Evolutionary conservation across 345 rosid species (phyloP).

Genomic region (Nephelium lappaceum): DNA sequence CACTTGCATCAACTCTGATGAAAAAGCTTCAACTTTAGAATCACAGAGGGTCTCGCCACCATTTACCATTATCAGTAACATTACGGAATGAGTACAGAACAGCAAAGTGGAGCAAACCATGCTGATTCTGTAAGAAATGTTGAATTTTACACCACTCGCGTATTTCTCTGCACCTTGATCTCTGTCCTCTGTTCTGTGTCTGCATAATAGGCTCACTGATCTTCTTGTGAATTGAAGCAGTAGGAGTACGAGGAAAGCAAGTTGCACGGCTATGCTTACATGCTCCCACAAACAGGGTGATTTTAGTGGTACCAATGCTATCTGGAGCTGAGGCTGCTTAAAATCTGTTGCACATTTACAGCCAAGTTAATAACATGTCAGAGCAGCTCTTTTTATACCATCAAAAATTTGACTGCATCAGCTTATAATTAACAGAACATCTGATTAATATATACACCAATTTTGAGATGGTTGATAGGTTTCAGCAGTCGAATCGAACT

Average conservation of each 20-base stretch:
- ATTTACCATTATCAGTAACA: constrained; percentile 44
- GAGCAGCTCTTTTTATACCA: not conserved
- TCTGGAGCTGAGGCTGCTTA: constrained; percentile 26
- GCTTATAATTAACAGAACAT: not conserved
- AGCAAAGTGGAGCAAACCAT: constrained; percentile 44
- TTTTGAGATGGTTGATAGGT: not conserved
- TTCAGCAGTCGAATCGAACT: no score
- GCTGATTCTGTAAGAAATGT: constrained; percentile 47
- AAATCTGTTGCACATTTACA: constrained; percentile 34
- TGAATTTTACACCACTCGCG: constrained; percentile 31
- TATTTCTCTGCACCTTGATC: constrained; percentile 38
- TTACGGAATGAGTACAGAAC: constrained; percentile 48
- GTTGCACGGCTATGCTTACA: constrained; percentile 47
- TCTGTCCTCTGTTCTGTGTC: constrained; percentile 26
- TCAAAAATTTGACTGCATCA: not conserved
- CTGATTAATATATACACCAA: not conserved
- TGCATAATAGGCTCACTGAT: constrained; percentile 29
- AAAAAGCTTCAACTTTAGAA: constrained; percentile 41
- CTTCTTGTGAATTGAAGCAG: constrained; percentile 32
- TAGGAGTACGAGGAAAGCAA: constrained; percentile 53
- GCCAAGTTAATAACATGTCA: not conserved
- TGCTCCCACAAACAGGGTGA: constrained; percentile 64
- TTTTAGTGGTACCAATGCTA: constrained; percentile 41
- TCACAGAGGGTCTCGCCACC: constrained; percentile 38
- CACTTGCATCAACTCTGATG: constrained; percentile 54